A percentile compares a stretch with the other conserved stretches of the same genome.
These are phyloP conservation scores for Ophioceras dolichostomum DNA, from an alignment of 2,329 filamentous ascomycete species.

Conservation along the genomic window DNA sequence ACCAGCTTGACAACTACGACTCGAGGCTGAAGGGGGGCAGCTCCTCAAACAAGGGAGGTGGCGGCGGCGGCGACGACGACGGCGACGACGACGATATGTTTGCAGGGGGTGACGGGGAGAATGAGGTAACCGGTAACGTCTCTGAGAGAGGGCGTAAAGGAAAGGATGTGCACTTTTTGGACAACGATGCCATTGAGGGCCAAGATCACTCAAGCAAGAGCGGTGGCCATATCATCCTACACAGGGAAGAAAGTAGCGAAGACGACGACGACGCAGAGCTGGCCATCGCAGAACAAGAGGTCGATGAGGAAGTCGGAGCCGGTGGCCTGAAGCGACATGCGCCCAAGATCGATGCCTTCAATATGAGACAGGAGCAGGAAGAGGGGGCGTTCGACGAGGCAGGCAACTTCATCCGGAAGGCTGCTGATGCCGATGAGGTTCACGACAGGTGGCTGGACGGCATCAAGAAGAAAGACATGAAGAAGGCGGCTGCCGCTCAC, in stretches of 20 bases:
- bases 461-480: slow-evolving; percentile 87
- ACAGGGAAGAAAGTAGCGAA: slow-evolving; percentile 42
- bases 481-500: slow-evolving; percentile 72
- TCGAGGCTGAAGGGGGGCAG: slow-evolving; percentile 20
- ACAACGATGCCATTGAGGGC: slow-evolving; percentile 58
- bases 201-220: slow-evolving; percentile 63
- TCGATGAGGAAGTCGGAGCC: slow-evolving; percentile 83
- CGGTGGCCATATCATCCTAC: slow-evolving; percentile 57
- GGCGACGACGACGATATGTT: slow-evolving; percentile 79
- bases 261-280: slow-evolving; percentile 62
- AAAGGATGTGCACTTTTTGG: slow-evolving; percentile 49
- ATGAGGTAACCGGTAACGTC: slow-evolving; percentile 17
- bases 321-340: slow-evolving; percentile 88
- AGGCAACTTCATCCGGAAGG: slow-evolving; percentile 86
- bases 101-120: slow-evolving; percentile 44
- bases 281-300: slow-evolving; percentile 59
- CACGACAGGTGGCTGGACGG: slow-evolving; percentile 93
- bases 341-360: slow-evolving; percentile 91
- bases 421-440: slow-evolving; percentile 73
- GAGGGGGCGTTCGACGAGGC: slow-evolving; percentile 85
- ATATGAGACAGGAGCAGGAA: slow-evolving; percentile 80
- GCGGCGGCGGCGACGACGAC: slow-evolving; percentile 27
- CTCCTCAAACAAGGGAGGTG: slow-evolving; percentile 18
- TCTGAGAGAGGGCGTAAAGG: slow-evolving; percentile 43
- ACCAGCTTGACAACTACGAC: slow-evolving; percentile 43